A percentile compares a stretch with the other conserved stretches of the same genome.
phyloP scores from a whole-genome alignment of 306 rosid genomes.

The Quercus bicolor region DNA sequence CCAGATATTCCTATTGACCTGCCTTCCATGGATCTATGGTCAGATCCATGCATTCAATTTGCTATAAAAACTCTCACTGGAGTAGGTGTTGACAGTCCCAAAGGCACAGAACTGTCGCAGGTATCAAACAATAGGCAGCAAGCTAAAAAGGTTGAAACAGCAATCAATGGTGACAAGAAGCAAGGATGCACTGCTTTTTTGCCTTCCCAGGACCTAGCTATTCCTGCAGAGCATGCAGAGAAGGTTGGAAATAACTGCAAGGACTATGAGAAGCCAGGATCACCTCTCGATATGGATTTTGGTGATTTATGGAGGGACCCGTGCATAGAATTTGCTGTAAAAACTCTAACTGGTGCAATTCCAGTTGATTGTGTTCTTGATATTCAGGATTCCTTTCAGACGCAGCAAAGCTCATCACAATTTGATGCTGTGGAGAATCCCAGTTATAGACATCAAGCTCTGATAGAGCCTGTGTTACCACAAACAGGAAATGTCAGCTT shows the following conservation, averaged over 20 bases:
- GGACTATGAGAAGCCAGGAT: constrained; percentile 30
- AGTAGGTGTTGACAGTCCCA: constrained; percentile 34
- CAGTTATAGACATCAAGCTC: constrained; percentile 25
- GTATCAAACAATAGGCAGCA: constrained; percentile 17
- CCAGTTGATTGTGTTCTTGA: constrained; percentile 49
- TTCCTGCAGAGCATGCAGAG: constrained; percentile 15
- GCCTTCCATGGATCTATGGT: constrained; percentile 55
- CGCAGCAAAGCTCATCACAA: constrained; percentile 42
- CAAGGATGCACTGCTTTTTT: constrained; percentile 13
- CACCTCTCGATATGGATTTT: constrained; percentile 28
- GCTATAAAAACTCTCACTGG: constrained; percentile 82
- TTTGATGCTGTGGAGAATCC: constrained; percentile 27
- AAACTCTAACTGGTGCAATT: constrained; percentile 61
- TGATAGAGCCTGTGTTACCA: constrained; percentile 26
- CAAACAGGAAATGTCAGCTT: constrained; percentile 26
- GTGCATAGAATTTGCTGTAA: constrained; percentile 73
- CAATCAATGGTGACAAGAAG: background rate
- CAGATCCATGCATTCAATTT: constrained; percentile 92
- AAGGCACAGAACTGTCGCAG: constrained; percentile 24
- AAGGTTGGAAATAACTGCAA: constrained; percentile 13
- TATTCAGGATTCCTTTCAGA: constrained; percentile 43
- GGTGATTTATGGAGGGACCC: constrained; percentile 65
- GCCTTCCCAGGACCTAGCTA: constrained; percentile 12
- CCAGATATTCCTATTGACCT: constrained; percentile 34
- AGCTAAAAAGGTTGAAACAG: constrained; percentile 17